Conservation (phyloP, 2,329 filamentous ascomycete genomes). For the Neopestalotiopsis sp. region DNA sequence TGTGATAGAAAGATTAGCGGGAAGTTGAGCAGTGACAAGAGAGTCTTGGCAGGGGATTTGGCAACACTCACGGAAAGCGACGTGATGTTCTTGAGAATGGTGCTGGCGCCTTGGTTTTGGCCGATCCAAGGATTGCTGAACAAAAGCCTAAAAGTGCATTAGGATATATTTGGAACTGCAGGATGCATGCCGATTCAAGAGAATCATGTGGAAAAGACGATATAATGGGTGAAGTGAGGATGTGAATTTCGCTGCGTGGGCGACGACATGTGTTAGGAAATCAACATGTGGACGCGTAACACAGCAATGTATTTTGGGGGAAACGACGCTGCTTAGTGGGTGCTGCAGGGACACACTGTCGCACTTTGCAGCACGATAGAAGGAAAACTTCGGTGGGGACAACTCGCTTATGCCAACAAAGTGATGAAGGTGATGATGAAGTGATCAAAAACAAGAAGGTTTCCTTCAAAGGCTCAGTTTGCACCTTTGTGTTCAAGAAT, state of each 20-base stretch:
- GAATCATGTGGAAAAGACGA: background rate
- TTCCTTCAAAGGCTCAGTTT: conserved; percentile 18
- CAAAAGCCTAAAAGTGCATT: conserved; percentile 50
- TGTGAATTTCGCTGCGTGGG: too few species aligned
- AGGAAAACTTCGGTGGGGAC: too few species aligned
- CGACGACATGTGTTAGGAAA: too few species aligned
- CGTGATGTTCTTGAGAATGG: conserved; percentile 62
- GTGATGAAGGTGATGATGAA: too few species aligned
- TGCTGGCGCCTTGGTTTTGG: conserved; percentile 54
- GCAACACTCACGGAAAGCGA: conserved; percentile 54
- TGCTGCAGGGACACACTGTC: conserved; percentile 18
- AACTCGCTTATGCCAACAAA: too few species aligned
- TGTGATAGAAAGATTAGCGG: conserved; percentile 22
- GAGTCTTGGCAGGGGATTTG: background rate
- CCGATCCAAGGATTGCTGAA: conserved; percentile 65
- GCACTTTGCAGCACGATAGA: conserved; percentile 4
- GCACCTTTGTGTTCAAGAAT: conserved; percentile 4
- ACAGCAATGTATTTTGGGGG: background rate
- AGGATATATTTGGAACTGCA: conserved; percentile 23
- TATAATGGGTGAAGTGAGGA: too few species aligned
- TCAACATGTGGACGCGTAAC: too few species aligned
- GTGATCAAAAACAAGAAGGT: conserved; percentile 15
- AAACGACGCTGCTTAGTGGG: too few species aligned
- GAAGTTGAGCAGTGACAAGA: background rate
- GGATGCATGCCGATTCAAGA: background rate